phyloP scores from a whole-genome alignment of 1,284 basidiomycete genomes.

The Pyrrhoderma lamaoense region DNA sequence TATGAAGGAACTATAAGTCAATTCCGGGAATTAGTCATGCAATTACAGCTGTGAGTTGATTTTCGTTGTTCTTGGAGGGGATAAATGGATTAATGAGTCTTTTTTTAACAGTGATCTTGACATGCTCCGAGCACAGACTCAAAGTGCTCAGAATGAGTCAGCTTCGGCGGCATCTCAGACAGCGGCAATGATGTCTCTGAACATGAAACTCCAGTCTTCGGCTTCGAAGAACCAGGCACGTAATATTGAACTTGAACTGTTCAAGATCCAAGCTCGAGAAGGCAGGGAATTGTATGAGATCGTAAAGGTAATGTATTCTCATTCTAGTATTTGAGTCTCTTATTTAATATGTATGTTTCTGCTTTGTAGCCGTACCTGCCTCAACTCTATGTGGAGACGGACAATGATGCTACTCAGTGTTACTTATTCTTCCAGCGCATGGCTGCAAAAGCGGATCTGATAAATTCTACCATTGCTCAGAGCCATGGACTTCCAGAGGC shows the following conservation, averaged over 20 bases:
- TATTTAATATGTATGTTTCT: conserved; percentile 1
- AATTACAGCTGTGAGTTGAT: conserved; percentile 63
- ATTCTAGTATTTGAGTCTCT: neutral
- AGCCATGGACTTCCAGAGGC: conserved; percentile 77
- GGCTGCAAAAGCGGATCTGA: conserved; percentile 76
- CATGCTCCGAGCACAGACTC: conserved; percentile 71
- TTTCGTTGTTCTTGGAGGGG: neutral
- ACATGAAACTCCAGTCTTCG: conserved; percentile 85
- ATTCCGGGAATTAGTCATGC: conserved; percentile 84
- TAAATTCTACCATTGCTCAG: conserved; percentile 75
- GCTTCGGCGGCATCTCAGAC: conserved; percentile 69
- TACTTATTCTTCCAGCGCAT: conserved; percentile 89
- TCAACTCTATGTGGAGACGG: conserved; percentile 77
- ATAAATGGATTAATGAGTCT: neutral
- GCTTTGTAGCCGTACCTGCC: conserved; percentile 69
- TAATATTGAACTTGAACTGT: conserved; percentile 81
- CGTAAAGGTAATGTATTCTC: conserved; percentile 42
- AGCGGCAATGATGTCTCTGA: conserved; percentile 83
- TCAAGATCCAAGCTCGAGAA: conserved; percentile 77
- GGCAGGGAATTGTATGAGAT: conserved; percentile 69
- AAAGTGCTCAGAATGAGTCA: conserved; percentile 76
- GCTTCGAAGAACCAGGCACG: conserved; percentile 85
- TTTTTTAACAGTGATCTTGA: conserved; percentile 66
- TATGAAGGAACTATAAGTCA: conserved; percentile 82
- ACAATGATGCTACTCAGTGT: conserved; percentile 79